Evolutionary conservation across 2,329 filamentous ascomycete genomes (phyloP).

Genomic region (Elsinoe batatas): DNA sequence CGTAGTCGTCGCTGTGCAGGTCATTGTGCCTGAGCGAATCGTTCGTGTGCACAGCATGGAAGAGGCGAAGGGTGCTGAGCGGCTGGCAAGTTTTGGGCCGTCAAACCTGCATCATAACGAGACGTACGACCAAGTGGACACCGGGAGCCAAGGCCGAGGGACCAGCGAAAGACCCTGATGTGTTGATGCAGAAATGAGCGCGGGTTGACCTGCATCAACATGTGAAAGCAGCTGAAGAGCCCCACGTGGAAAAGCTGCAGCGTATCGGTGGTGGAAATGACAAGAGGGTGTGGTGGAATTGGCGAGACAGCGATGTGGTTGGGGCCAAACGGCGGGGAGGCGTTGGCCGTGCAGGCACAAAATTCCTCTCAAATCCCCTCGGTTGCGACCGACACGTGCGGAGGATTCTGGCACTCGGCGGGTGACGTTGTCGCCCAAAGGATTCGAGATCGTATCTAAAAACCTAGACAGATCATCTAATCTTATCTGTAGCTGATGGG

Average conservation of each 20-base stretch:
- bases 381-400: neutral
- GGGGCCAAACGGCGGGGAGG: neutral
- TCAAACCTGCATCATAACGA: neutral
- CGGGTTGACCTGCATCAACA: neutral
- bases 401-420: neutral
- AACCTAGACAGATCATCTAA: neutral
- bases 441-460: neutral
- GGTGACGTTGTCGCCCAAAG: neutral
- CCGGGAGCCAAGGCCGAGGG: neutral
- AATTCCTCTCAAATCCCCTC: neutral
- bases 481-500: neutral
- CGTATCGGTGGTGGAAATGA: conserved; percentile 7
- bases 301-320: neutral
- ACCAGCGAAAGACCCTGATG: neutral
- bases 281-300: neutral
- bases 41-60: neutral
- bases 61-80: neutral
- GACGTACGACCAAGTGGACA: neutral
- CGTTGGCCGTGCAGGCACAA: neutral
- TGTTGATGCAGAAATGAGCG: neutral
- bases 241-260: conserved; percentile 6
- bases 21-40: conserved; percentile 12
- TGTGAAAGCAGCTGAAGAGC: neutral
- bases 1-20: conserved; percentile 16
- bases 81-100: neutral